A percentile compares a stretch with the other conserved stretches of the same genome.
phyloP scores from a whole-genome alignment of 192 early-diverging fungal species.

The Bifiguratus adelaidae region DNA sequence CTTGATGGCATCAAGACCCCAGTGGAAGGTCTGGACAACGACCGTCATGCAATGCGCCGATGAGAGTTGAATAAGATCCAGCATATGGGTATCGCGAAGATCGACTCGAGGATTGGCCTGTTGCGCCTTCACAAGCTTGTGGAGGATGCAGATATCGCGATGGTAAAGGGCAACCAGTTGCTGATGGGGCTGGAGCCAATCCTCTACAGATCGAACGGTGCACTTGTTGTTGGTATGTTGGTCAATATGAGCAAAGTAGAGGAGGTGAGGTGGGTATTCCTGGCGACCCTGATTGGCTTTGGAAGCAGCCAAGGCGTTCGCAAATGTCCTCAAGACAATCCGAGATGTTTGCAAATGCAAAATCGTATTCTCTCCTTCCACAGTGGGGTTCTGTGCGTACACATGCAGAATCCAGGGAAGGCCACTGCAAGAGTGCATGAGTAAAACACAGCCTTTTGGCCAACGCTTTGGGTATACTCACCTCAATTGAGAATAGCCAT shows the following conservation, averaged over 20 bases:
- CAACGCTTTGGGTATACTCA: too few relatives aligned
- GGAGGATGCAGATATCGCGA: conserved; percentile 31
- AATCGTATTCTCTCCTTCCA: conserved; percentile 87
- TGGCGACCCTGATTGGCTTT: too few relatives aligned
- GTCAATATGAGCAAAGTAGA: not conserved
- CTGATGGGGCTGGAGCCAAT: conserved; percentile 24
- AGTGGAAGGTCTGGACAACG: conserved; percentile 36
- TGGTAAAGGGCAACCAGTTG: conserved; percentile 34
- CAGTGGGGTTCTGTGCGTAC: not conserved
- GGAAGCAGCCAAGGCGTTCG: not conserved
- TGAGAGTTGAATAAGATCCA: conserved; percentile 37
- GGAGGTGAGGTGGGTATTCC: not conserved
- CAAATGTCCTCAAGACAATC: not conserved
- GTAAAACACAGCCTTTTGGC: too few relatives aligned
- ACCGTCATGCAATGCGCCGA: conserved; percentile 40
- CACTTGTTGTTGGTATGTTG: conserved; percentile 8
- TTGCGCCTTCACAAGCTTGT: conserved; percentile 22
- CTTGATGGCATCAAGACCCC: conserved; percentile 14
- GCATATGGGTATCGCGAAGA: conserved; percentile 19
- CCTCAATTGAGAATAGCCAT: too few relatives aligned
- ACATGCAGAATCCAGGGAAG: not conserved
- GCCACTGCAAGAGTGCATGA: not conserved
- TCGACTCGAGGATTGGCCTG: conserved; percentile 10
- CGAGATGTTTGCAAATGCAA: conserved; percentile 76
- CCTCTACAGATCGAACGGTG: conserved; percentile 11